Base-by-base conservation (phyloP, 2,329 filamentous ascomycete species). In the Scedosporium boydii region DNA sequence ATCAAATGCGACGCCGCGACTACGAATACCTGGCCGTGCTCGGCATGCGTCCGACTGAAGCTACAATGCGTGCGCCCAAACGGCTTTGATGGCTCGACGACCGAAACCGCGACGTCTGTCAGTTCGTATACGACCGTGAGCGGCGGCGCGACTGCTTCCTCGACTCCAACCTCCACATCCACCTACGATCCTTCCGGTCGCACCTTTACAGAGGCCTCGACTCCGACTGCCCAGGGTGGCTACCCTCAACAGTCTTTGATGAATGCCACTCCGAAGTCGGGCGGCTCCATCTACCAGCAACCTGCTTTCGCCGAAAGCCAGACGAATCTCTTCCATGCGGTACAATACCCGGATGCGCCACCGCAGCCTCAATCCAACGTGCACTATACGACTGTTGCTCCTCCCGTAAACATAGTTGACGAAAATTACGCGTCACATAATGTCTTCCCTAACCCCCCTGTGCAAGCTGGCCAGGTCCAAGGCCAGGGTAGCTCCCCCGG, bases 1-100 rank as follows among this genome's bases (percentile, higher is more conserved):
- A 99, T 99, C 73, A 96, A 96, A 75, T 99, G 93, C 77, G 95
- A 98, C 78, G 92, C 93, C 60, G 93, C 93, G 21, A 96, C 93
- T 14, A 97, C 93, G 48, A 97, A 98, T 74, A 92, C 91, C 44
- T 98, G 95, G 93, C 95, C 95, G 29, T 98, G 93, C 75, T 95
- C 93, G 48, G 91, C 95, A 42, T 99, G 93, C 73, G 89, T 92
- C 65, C 86, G 93, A 58, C 80, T 98, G 65, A 98, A 97, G 78
- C 83, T 97, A 64, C 90, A 95, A 70, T 98, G 95, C 73, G 88
- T 97, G 27, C 91, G 92, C 56, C 95, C 93, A 3, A 92, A 91
- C 63, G 87, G 92, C 63, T 87, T 82, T 68, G 85, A 87, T 65
- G 75, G 78, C 58, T 73, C 80, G 6, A 63, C 63, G 41, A 65